Base-by-base conservation (phyloP, 306 rosid genomes). In the Senna tora region DNA sequence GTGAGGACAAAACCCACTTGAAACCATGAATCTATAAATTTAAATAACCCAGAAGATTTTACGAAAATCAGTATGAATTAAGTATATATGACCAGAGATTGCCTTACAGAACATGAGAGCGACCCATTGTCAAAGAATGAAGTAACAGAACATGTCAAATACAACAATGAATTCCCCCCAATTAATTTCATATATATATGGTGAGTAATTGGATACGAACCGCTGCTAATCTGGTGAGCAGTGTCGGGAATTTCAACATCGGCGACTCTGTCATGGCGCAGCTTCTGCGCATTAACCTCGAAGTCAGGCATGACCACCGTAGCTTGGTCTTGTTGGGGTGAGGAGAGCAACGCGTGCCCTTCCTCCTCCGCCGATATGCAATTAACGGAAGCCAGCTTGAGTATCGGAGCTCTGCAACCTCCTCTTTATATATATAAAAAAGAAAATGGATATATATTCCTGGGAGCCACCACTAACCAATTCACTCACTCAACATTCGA, bases 1-100 rank as follows among this genome's bases (percentile, higher is more conserved):
- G 96, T 94, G 3, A 94, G 87, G 51, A 94, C 89, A 74, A 94
- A 94, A 6, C 91, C 96, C 69, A 59, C 97, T 75, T 94, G 99
- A 82, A 91, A 84, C 90, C 93, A 88, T 65, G 93, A 86, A 82
- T 88, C 93, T 86, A 43, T 16, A 17, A 6, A 41, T 22, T 22
- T 19, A 6, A 62, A 41, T 19, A 62, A 6, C n/a, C 30, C 67
- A 30, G 13, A 16, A 12, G 21, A 49, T 9, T 14, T 57, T 15
- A 20, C 6, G 4, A 4, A 77, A 42, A 39, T 12, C 12, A 68
- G 5, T 61, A 16, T 15, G n/a, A 56, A 45, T 12, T 12, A 5
- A 57, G 32, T 1, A 15, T 39, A 16, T 16, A 36, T 25, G 30
- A 7, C 28, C 12, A 11, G 33, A 21, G 4, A 7, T 36, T 2